These are phyloP conservation scores for Gossypium davidsonii DNA, from an alignment of 441 rosid species.

Conservation along the genomic window DNA sequence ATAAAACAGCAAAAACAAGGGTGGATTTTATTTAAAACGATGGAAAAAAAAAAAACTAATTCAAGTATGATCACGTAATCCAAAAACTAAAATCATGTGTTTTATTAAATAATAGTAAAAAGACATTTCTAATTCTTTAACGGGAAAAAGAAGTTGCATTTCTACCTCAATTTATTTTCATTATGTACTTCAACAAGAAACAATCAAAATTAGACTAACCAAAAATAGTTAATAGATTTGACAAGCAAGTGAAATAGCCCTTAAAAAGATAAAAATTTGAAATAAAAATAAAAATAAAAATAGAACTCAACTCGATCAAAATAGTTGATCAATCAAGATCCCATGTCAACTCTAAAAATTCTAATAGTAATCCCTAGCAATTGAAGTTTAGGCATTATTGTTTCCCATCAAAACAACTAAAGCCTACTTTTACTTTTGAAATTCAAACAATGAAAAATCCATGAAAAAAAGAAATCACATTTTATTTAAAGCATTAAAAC, in stretches of 20 bases:
- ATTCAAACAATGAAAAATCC: not conserved
- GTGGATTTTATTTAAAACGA: not conserved
- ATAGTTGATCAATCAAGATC: not conserved
- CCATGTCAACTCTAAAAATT: slow-evolving; percentile 4
- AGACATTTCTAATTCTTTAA: not conserved
- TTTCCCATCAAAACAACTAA: slow-evolving; percentile 4
- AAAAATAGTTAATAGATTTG: not conserved
- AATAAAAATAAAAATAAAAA: not conserved
- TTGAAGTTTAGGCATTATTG: not conserved
- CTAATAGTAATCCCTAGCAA: not conserved
- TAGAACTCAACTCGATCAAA: not conserved
- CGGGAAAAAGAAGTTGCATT: not conserved
- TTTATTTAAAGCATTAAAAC: not conserved
- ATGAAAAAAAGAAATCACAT: not conserved
- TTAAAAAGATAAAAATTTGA: not conserved
- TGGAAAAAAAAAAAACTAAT: not conserved
- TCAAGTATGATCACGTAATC: not conserved
- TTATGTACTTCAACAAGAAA: not conserved
- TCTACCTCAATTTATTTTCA: not conserved
- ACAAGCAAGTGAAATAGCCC: not conserved
- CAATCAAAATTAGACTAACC: not conserved
- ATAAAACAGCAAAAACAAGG: not conserved
- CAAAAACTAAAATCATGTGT: slow-evolving; percentile 2
- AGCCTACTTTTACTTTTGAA: not conserved
- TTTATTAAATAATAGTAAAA: not conserved